Evolutionary conservation across 2,329 filamentous ascomycete species (phyloP).

Genomic region (Fusarium metavorans): DNA sequence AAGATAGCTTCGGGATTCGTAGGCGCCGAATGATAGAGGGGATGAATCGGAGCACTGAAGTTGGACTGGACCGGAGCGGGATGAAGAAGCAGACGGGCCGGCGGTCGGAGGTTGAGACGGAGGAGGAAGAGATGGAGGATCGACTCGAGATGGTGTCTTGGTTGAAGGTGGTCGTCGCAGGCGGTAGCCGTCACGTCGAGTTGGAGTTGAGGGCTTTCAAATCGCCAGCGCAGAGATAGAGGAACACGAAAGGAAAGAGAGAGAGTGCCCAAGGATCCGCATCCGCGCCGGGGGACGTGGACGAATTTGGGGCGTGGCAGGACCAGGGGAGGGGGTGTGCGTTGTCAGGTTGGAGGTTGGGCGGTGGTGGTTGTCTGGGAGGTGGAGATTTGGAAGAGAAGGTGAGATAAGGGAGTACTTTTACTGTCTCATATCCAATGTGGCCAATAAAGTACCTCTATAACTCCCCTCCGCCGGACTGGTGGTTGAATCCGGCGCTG

Average conservation of each 20-base stretch:
- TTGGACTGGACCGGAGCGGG: slow-evolving; percentile 34
- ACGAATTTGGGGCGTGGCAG: slow-evolving; percentile 42
- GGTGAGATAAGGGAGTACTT: slow-evolving; percentile 24
- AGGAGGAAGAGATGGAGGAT: slow-evolving; percentile 13
- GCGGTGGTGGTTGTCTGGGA: slow-evolving; percentile 32
- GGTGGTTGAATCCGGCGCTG: slow-evolving; percentile 32
- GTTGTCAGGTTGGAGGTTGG: slow-evolving; percentile 38
- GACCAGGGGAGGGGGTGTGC: slow-evolving; percentile 40
- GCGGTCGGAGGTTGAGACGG: slow-evolving; percentile 8
- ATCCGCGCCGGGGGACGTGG: slow-evolving; percentile 43
- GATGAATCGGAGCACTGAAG: slow-evolving; percentile 25
- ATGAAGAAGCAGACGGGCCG: slow-evolving; percentile 25
- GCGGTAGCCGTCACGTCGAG: slow-evolving; percentile 8
- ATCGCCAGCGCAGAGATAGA: slow-evolving; percentile 43
- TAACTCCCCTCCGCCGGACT: slow-evolving; percentile 27
- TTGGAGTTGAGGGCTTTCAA: slow-evolving; percentile 21
- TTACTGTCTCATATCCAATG: accelerated
- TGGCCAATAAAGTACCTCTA: not conserved
- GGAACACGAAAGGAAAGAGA: slow-evolving; percentile 39
- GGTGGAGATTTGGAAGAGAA: slow-evolving; percentile 26
- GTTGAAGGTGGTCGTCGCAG: slow-evolving; percentile 23
- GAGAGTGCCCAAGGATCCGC: slow-evolving; percentile 35
- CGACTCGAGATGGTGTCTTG: slow-evolving; percentile 1
- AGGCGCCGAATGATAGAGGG: slow-evolving; percentile 16
- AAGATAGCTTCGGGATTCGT: slow-evolving; percentile 5